These are phyloP conservation scores for Parastagonospora nodorum DNA, from an alignment of 2,329 filamentous ascomycete species.

Conservation along the genomic window DNA sequence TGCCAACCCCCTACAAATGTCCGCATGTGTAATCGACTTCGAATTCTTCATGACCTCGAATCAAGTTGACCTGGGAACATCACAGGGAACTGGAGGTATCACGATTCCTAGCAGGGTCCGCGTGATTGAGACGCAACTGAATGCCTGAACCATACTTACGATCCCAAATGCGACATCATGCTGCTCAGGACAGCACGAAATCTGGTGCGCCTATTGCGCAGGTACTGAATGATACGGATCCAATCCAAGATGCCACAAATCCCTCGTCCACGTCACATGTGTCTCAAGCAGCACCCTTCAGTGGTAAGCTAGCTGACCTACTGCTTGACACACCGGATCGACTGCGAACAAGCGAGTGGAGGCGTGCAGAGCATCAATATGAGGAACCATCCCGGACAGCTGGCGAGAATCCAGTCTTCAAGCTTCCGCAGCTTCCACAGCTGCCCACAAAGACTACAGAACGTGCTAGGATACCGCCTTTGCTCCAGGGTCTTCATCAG, in stretches of 20 bases:
- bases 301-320: slow-evolving; percentile 34
- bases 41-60: too few relatives aligned
- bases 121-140: too few relatives aligned
- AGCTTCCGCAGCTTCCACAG: slow-evolving; percentile 48
- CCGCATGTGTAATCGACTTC: too few relatives aligned
- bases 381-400: slow-evolving; percentile 14
- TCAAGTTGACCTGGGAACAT: too few relatives aligned
- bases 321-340: slow-evolving; percentile 27
- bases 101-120: too few relatives aligned
- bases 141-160: too few relatives aligned
- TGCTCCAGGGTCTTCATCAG: slow-evolving; percentile 66
- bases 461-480: slow-evolving; percentile 51
- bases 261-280: slow-evolving; percentile 10
- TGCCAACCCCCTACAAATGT: too few relatives aligned
- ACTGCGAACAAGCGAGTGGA: slow-evolving; percentile 22
- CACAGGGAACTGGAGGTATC: too few relatives aligned
- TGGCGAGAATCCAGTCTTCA: slow-evolving; percentile 32
- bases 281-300: slow-evolving; percentile 29
- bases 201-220: slow-evolving; percentile 42
- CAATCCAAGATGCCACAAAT: slow-evolving; percentile 14
- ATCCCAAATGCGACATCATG: slow-evolving; percentile 3
- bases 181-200: slow-evolving; percentile 10
- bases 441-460: slow-evolving; percentile 36
- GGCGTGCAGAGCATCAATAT: slow-evolving; percentile 24
- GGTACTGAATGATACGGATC: slow-evolving; percentile 37